Evolutionary conservation across 106 monocot genomes (phyloP).

Genomic region (Allium sativum): DNA sequence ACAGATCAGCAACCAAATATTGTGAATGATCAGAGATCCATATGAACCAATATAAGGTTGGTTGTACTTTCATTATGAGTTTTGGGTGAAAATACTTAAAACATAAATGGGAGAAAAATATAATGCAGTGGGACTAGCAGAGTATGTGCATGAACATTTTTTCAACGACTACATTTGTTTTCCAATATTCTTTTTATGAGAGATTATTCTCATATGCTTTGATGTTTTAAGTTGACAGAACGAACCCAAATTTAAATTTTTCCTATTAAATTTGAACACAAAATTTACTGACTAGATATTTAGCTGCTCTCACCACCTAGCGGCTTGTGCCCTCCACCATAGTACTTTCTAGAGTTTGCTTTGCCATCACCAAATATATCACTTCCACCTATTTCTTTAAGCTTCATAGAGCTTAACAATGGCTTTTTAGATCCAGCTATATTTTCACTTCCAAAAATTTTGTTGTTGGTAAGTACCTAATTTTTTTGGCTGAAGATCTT

Average conservation of each 20-base stretch:
- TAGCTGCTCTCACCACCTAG: constrained; percentile 79
- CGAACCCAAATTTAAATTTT: too few relatives aligned
- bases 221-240: too few relatives aligned
- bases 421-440: constrained; percentile 38
- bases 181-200: too few relatives aligned
- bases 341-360: constrained; percentile 36
- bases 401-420: constrained; percentile 43
- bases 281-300: too few relatives aligned
- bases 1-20: too few relatives aligned
- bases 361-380: constrained; percentile 77
- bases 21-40: too few relatives aligned
- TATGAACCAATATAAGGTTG: too few relatives aligned
- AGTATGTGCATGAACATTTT: too few relatives aligned
- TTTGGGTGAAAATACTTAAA: not conserved
- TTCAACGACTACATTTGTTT: too few relatives aligned
- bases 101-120: constrained; percentile 1
- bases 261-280: too few relatives aligned
- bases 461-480: constrained; percentile 56
- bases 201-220: too few relatives aligned
- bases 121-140: constrained; percentile 43
- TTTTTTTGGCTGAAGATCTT: constrained; percentile 70
- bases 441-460: constrained; percentile 66
- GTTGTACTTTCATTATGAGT: too few relatives aligned
- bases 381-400: constrained; percentile 67
- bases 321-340: constrained; percentile 62